Evolutionary conservation across 257 asterid genomes (phyloP).

Genomic region (Eucommia ulmoides): DNA sequence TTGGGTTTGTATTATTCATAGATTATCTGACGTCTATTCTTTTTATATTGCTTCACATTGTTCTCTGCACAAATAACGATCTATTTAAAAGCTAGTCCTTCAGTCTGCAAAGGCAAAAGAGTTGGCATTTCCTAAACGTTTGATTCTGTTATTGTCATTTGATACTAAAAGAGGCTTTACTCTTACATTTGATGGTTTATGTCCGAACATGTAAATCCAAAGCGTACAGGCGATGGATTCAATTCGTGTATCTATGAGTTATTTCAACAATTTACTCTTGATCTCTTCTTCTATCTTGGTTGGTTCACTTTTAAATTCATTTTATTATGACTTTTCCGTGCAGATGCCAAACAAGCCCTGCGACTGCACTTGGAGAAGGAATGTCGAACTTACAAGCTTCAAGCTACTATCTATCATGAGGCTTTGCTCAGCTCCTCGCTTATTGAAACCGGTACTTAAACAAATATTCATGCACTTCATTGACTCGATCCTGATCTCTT

Average conservation of each 20-base stretch:
- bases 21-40: too few relatives aligned
- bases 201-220: neutral
- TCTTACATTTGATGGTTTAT: neutral
- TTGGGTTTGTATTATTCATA: too few relatives aligned
- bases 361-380: conserved; percentile 56
- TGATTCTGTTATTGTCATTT: too few relatives aligned
- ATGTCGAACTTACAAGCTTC: conserved; percentile 56
- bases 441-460: conserved; percentile 18
- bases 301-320: conserved; percentile 4
- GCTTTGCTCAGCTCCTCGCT: conserved; percentile 41
- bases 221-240: neutral
- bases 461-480: neutral
- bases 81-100: too few relatives aligned
- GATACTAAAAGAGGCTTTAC: neutral
- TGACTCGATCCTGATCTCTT: conserved; percentile 6
- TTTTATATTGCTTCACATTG: too few relatives aligned
- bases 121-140: too few relatives aligned
- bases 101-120: too few relatives aligned
- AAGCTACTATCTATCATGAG: conserved; percentile 70
- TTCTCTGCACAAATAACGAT: too few relatives aligned
- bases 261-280: neutral
- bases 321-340: conserved; percentile 10
- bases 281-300: neutral
- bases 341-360: conserved; percentile 68
- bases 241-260: neutral